Evolutionary conservation across 805 yeast genomes (phyloP), one percentile per base, ranked within the genome.

Genomic region (Metschnikowia continentalis): DNA sequence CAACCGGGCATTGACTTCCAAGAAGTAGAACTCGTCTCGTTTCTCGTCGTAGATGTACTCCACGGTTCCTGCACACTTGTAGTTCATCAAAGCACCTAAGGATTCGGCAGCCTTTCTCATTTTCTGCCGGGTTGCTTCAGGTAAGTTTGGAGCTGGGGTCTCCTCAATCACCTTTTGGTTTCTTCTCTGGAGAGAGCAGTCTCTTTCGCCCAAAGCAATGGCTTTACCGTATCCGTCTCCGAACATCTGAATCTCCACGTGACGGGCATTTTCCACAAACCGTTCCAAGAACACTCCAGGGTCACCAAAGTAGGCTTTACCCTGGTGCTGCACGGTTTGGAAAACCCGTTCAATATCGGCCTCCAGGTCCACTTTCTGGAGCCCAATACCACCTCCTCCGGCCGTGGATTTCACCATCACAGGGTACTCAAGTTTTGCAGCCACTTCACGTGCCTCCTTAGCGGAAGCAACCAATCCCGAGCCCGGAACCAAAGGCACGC

Each of bases 321-420:
- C 99, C 71, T 90, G 97, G 70, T 90, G 97, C 65, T 89, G 86
- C 41, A 94, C 98, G 8, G 96, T 85, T 62, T 82, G 87, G 70
- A 90, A 92, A 13, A 91, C 95, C 54, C 86, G 74, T 70, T 83
- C 88, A 56, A 94, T 83, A 53, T 94, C 97, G 17, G 68, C 82
- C 58, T 81, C 88, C 35, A 83, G 78, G 62, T 91, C 96, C 52
- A 91, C 97, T 65, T 90, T 88, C 69, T 92, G 97, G 60, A 92
- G 75, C 57, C 99, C 99, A 63, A 92, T 92, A 71, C 99, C 99
- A 70, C 99, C 99, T 64, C 99, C 99, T 66, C 99, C 99, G 23
- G 98, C 98, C 54, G 99, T 94, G 23, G 96, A 87, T 70, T 92
- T 92, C 46, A 94, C 88, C 98, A 92, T 92, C 33, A 92, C 82